Conservation (phyloP, 2,329 filamentous ascomycete genomes). For the Talaromyces sp. region DNA sequence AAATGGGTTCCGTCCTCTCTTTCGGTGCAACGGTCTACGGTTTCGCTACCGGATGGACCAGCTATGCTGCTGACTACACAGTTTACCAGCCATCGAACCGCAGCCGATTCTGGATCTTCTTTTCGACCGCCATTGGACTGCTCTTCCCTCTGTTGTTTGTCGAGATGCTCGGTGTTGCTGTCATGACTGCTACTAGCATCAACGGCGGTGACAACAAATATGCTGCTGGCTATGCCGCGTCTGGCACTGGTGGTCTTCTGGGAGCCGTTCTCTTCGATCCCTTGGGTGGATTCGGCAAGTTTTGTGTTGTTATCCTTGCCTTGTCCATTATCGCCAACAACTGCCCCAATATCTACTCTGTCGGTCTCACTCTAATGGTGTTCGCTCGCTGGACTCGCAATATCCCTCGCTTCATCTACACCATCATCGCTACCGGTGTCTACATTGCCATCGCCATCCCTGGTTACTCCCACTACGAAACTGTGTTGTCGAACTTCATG, state of each 20-base stretch:
- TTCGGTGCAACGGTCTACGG: slow-evolving; percentile 66
- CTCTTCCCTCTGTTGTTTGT: slow-evolving; percentile 70
- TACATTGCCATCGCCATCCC: slow-evolving; percentile 69
- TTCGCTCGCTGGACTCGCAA: slow-evolving; percentile 57
- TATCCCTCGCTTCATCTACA: slow-evolving; percentile 68
- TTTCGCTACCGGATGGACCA: slow-evolving; percentile 70
- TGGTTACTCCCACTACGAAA: slow-evolving; percentile 62
- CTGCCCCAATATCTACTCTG: slow-evolving; percentile 70
- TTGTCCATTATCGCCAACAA: slow-evolving; percentile 68
- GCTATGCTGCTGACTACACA: slow-evolving; percentile 73
- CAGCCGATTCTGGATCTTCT: slow-evolving; percentile 61
- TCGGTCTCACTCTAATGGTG: slow-evolving; percentile 64
- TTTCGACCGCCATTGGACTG: slow-evolving; percentile 66
- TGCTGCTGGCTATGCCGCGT: slow-evolving; percentile 51
- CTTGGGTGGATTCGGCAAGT: slow-evolving; percentile 66
- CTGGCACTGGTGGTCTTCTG: slow-evolving; percentile 65
- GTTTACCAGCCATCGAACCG: slow-evolving; percentile 69
- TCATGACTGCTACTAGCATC: slow-evolving; percentile 61
- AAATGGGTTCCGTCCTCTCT: slow-evolving; percentile 61
- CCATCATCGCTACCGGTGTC: slow-evolving; percentile 57
- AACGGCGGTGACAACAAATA: slow-evolving; percentile 57
- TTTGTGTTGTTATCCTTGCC: slow-evolving; percentile 65
- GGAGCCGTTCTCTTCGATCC: slow-evolving; percentile 57
- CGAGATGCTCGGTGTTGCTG: slow-evolving; percentile 67
- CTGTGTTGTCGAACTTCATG: slow-evolving; percentile 68